Evolutionary conservation across 2,329 filamentous ascomycete genomes (phyloP).

Genomic region (Penicillium sp.): DNA sequence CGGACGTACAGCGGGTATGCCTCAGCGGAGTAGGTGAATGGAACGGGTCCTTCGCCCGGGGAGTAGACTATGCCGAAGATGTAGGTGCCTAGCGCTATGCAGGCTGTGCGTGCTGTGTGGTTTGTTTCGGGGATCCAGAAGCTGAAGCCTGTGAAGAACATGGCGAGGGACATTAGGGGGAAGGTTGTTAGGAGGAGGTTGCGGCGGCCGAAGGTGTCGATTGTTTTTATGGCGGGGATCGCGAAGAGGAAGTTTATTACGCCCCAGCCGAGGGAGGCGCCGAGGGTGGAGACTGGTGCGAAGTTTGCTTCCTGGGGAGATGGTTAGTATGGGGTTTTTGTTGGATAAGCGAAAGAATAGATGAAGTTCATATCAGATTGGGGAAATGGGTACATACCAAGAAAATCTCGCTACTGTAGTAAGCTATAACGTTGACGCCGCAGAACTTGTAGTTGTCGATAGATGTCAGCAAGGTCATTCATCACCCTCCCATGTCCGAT

Average conservation of each 20-base stretch:
- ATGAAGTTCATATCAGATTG: background rate
- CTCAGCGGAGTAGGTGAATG: constrained; percentile 71
- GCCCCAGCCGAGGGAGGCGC: constrained; percentile 65
- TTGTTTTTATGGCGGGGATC: constrained; percentile 68
- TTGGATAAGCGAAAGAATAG: background rate
- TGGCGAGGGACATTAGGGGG: constrained; percentile 64
- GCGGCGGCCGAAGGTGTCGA: constrained; percentile 71
- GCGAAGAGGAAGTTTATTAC: constrained; percentile 71
- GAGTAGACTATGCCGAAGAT: constrained; percentile 54
- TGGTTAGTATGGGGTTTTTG: constrained; percentile 5
- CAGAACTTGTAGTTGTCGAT: constrained; percentile 45
- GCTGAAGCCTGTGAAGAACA: constrained; percentile 60
- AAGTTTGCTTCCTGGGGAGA: constrained; percentile 50
- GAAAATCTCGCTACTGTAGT: constrained; percentile 68
- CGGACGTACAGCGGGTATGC: constrained; percentile 70
- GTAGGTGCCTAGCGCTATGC: constrained; percentile 53
- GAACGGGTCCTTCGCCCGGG: constrained; percentile 68
- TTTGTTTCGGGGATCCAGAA: constrained; percentile 56
- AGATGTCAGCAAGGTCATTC: background rate
- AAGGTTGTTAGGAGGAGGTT: constrained; percentile 69
- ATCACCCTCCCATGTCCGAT: background rate
- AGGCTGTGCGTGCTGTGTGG: constrained; percentile 46
- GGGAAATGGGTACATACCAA: constrained; percentile 33
- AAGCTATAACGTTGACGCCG: constrained; percentile 61
- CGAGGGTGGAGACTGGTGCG: constrained; percentile 57